These are phyloP conservation scores for Solanum hybrid DNA, from an alignment of 305 asterid genomes.

Conservation along the genomic window DNA sequence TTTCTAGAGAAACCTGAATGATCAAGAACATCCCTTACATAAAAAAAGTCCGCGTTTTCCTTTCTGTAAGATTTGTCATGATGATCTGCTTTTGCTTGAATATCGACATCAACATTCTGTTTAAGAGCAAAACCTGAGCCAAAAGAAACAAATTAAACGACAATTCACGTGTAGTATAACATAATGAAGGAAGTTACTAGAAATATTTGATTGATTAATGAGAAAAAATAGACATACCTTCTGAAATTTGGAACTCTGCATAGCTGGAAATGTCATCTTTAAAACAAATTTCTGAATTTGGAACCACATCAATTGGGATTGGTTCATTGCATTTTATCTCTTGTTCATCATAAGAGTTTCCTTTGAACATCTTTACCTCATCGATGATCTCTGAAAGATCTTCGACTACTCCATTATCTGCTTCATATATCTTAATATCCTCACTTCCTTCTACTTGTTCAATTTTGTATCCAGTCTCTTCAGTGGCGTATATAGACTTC, in stretches of 20 bases:
- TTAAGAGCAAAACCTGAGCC: neutral
- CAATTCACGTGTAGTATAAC: neutral
- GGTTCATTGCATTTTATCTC: conserved; percentile 7
- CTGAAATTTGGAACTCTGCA: conserved; percentile 15
- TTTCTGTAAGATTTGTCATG: neutral
- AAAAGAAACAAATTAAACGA: neutral
- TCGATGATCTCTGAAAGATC: conserved; percentile 8
- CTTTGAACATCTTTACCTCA: neutral
- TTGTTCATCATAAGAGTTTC: conserved; percentile 7
- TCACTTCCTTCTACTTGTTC: conserved; percentile 6
- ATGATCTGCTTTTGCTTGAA: conserved; percentile 8
- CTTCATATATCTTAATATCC: conserved; percentile 11
- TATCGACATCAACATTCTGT: neutral
- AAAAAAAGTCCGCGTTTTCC: conserved; percentile 34
- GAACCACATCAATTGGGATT: neutral
- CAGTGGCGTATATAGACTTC: neutral
- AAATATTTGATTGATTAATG: neutral
- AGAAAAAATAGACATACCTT: conserved; percentile 25
- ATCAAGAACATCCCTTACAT: conserved; percentile 48
- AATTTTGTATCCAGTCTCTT: neutral
- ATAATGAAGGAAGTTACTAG: neutral
- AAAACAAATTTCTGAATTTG: conserved; percentile 6
- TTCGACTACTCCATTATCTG: conserved; percentile 8
- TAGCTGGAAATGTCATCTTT: conserved; percentile 11
- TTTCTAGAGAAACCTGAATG: conserved; percentile 44